Percentiles rank a stretch among this genome's conserved stretches.
phyloP scores from a whole-genome alignment of 2,329 filamentous ascomycete genomes.

The Teratosphaeria nubilosa region DNA sequence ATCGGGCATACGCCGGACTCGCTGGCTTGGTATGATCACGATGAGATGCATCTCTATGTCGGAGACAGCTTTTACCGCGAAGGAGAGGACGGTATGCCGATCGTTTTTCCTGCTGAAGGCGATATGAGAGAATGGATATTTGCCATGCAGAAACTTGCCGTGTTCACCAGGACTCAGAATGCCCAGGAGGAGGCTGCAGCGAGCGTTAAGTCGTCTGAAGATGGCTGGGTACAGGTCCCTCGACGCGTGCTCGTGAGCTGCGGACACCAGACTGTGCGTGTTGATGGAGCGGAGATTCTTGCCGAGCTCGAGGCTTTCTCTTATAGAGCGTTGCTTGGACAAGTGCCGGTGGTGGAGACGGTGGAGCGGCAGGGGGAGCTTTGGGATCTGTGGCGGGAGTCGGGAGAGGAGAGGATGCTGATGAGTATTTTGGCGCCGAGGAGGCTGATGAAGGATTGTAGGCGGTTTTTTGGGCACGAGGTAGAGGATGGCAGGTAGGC shows the following conservation, averaged over 20 bases:
- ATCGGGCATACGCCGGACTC: conserved; percentile 40
- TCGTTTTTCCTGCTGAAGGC: conserved; percentile 30
- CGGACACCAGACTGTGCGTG: conserved; percentile 29
- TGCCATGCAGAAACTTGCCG: conserved; percentile 26
- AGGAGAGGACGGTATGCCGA: conserved; percentile 26
- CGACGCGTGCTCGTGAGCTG: conserved; percentile 21
- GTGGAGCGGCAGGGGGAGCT: conserved; percentile 22
- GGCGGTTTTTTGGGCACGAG: conserved; percentile 18
- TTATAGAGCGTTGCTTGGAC: conserved; percentile 22
- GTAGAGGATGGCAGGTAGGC: background rate
- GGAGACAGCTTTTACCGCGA: conserved; percentile 39
- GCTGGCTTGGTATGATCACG: conserved; percentile 36
- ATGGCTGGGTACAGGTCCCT: conserved; percentile 14
- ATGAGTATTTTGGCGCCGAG: conserved; percentile 29
- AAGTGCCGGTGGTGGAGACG: conserved; percentile 25
- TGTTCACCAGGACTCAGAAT: conserved; percentile 28
- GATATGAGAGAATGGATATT: conserved; percentile 30
- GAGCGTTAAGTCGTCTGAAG: conserved; percentile 6
- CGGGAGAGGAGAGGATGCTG: conserved; percentile 17
- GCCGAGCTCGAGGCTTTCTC: conserved; percentile 26
- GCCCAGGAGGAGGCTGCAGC: conserved; percentile 9
- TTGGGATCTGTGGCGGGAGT: conserved; percentile 28
- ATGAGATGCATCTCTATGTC: conserved; percentile 35
- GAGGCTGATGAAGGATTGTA: conserved; percentile 21
- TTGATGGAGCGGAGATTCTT: conserved; percentile 29